phyloP scores from a whole-genome alignment of 768 basidiomycete genomes.

The Hygrocybe punicea region DNA sequence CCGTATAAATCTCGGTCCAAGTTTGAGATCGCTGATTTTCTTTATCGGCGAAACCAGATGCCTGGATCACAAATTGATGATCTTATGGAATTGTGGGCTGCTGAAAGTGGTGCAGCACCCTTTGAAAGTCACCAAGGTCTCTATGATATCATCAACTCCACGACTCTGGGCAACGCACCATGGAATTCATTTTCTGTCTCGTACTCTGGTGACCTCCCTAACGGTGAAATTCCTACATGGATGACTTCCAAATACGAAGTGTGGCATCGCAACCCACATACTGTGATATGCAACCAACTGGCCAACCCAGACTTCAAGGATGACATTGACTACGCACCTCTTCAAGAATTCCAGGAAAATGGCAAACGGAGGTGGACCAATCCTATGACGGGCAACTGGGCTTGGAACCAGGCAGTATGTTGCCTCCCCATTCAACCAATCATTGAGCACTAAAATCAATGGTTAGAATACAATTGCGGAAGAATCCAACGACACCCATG shows the following conservation, averaged over 20 bases:
- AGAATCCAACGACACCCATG: slow-evolving; percentile 20
- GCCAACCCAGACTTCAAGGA: slow-evolving; percentile 35
- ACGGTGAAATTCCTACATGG: slow-evolving; percentile 25
- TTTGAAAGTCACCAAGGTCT: neutral
- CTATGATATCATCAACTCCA: neutral
- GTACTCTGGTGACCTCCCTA: neutral
- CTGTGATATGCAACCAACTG: slow-evolving; percentile 27
- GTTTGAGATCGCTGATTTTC: slow-evolving; percentile 4
- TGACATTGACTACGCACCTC: slow-evolving; percentile 33
- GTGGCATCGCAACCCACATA: slow-evolving; percentile 32
- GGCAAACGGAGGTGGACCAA: slow-evolving; percentile 27
- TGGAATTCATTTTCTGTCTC: neutral
- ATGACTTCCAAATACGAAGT: slow-evolving; percentile 27
- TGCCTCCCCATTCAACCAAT: neutral
- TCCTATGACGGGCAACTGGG: slow-evolving; percentile 41
- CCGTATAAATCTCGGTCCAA: neutral
- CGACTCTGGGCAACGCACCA: no score
- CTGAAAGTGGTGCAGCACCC: neutral
- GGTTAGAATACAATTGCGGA: slow-evolving; percentile 26
- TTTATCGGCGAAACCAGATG: slow-evolving; percentile 3
- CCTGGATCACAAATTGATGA: neutral
- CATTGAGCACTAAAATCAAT: neutral
- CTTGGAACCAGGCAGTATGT: slow-evolving; percentile 31
- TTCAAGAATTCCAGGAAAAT: slow-evolving; percentile 21
- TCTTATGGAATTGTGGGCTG: slow-evolving; percentile 4